These are phyloP conservation scores for Diaporthe sp. DNA, from an alignment of 2,329 filamentous ascomycete genomes.

Conservation along the genomic window DNA sequence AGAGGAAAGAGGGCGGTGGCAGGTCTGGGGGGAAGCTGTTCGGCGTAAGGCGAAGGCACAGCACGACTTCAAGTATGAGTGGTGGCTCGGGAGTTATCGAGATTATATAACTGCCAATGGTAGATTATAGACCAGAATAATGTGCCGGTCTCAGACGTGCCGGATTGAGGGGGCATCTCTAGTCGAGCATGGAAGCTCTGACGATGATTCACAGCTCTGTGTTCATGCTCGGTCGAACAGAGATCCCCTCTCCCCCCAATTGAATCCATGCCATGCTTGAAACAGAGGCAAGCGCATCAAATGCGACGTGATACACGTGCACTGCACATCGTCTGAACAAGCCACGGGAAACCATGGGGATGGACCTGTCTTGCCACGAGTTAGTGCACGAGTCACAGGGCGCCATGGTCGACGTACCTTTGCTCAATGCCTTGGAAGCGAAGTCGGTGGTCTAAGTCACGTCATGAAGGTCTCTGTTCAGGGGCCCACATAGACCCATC, in stretches of 20 bases:
- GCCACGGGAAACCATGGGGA: background rate
- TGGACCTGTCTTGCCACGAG: background rate
- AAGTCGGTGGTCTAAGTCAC: background rate
- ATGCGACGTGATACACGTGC: too few relatives aligned
- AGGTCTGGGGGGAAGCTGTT: slow-evolving; percentile 33
- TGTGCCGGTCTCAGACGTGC: background rate
- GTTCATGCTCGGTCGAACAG: background rate
- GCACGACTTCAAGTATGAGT: slow-evolving; percentile 26
- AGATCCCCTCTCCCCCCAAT: too few relatives aligned
- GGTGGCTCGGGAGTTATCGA: slow-evolving; percentile 17
- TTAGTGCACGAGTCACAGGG: background rate
- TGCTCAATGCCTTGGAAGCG: background rate
- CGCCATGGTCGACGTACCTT: background rate
- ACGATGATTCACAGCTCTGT: background rate
- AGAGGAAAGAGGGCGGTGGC: slow-evolving; percentile 33
- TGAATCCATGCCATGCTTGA: background rate
- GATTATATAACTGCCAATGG: background rate
- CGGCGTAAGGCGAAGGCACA: slow-evolving; percentile 32
- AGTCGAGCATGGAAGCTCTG: background rate
- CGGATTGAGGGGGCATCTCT: background rate
- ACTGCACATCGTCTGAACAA: background rate
- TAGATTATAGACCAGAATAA: background rate
- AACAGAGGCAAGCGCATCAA: too few relatives aligned
- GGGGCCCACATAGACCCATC: background rate
- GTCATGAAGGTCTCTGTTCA: background rate